Conservation (phyloP, 306 rosid species). For the Lithocarpus polystachyus region DNA sequence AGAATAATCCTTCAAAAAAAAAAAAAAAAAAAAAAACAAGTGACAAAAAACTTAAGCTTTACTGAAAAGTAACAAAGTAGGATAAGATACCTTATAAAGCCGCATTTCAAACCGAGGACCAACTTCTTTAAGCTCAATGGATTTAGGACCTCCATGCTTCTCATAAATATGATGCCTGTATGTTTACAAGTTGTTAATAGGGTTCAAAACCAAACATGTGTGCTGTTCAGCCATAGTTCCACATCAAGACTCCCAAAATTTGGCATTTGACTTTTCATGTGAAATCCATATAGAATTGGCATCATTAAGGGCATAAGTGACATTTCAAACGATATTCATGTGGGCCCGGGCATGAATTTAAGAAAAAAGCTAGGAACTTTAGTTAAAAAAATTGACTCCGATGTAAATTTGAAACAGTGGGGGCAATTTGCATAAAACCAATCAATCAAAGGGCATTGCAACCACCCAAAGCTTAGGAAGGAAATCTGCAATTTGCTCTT, state of each 20-base stretch:
- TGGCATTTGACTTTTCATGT: background rate
- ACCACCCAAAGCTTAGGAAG: no score
- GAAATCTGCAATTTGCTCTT: no score
- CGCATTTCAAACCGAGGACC: slow-evolving; percentile 95
- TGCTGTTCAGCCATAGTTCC: background rate
- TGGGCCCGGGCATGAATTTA: no score
- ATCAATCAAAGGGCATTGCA: no score
- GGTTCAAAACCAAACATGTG: background rate
- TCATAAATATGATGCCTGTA: slow-evolving; percentile 88
- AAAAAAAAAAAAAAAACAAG: no score
- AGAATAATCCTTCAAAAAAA: slow-evolving; percentile 14
- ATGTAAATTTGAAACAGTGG: no score
- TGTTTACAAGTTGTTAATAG: slow-evolving; percentile 1
- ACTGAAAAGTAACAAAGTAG: slow-evolving; percentile 13
- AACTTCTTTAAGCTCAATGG: slow-evolving; percentile 78
- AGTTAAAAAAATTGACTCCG: no score
- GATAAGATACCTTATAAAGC: slow-evolving; percentile 56
- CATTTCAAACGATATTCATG: no score
- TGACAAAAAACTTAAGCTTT: no score
- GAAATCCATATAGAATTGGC: background rate
- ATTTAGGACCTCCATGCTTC: slow-evolving; percentile 76
- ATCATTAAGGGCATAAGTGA: background rate
- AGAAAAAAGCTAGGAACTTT: no score
- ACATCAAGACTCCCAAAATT: background rate
- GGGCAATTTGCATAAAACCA: no score